Base-by-base conservation (phyloP, 805 yeast species). In the Wickerhamiella vanderwaltii region DNA sequence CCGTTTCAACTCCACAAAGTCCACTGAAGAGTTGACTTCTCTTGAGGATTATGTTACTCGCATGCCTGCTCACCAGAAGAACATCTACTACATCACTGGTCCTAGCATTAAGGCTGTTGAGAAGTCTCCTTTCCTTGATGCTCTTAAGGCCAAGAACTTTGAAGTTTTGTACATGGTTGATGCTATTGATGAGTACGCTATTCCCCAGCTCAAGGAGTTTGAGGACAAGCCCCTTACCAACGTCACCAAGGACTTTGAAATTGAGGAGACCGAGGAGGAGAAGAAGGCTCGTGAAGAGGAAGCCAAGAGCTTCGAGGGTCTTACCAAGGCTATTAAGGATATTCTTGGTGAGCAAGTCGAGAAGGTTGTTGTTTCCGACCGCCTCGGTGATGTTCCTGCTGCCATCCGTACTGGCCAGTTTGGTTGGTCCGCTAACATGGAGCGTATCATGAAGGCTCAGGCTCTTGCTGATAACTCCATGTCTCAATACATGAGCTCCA, bases 401-500 rank as follows among this genome's bases (percentile, higher is more conserved):
- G 98, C 98, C 57, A 91, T 91, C 66, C 86, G 98, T 78, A 91
- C 98, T 56, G 97, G 96, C 56, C 97, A 91, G 74, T 91, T 91
- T 67, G 98, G 99, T 67, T 91, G 99, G 99, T 91, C 98, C 55
- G 99, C 99, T 61, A 91, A 91, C 77, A 91, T 91, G 98, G 99
- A 91, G 76, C 88, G 98, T 81, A 91, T 91, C 77, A 91, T 91
- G 99, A 91, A 91, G 77, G 98, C 98, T 49, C 99, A 91, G 75
- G 98, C 99, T 58, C 73, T 91, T 61, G 86, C 97, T 74, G 98
- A 91, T 68, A 83, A 94, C 57, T 75, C 94, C 57, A 91, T 91
- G 98, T 86, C 97, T 31, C 77, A 95, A 50, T 91, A 91, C 91
- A 91, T 91, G 99, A 81, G 97, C 37, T 91, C 98, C 44, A 91